Base-by-base conservation (phyloP, 768 basidiomycete genomes). In the Boletus coccyginus region DNA sequence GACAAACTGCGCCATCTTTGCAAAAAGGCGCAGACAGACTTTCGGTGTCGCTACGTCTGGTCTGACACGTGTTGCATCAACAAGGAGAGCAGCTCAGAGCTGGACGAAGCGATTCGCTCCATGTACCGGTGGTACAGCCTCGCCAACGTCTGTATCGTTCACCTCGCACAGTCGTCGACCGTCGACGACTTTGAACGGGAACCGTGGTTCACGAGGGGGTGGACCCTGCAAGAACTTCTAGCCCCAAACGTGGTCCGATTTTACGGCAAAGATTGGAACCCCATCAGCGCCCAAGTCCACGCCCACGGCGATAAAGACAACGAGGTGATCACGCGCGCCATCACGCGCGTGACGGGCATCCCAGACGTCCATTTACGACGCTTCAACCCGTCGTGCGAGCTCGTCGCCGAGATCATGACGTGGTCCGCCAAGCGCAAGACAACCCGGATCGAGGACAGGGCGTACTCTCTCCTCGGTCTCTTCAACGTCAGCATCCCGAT, bases 121-220 rank as follows among this genome's bases (percentile, higher is more conserved):
- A 64, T 62, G 46, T 61, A 52, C 27, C 53, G 33, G 14, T 57
- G 63, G 59, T 62, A 63, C 36, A 63, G 50, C 32, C 44, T 61
- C 4, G 62, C 62, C 27, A n/a, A 61, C 16, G 33, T 62, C 47
- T 62, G 54, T 5, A 65, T 65, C 48, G 59, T 65, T 2, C 50
- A 65, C 43, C 14, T 62, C 35, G 53, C 53, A 17, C 38, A 40
- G 8, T 62, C 63, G 1, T 17, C n/a, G 27, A 43, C 53, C 14
- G 41, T 64, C 42, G 63, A 55, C 19, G 52, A 65, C 50, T 62
- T 62, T 47, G 53, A 40, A 0, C 21, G 24, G 10, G 58, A 62
- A 0, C 51, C 53, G 7, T 64, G 62, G 62, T 64, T 62, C 38
- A 55, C 49, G 9, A 27, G 59, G 13, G 52, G 59, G 7, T 61